Evolutionary conservation across 805 yeast genomes (phyloP).

Genomic region (Starmerella bombi): DNA sequence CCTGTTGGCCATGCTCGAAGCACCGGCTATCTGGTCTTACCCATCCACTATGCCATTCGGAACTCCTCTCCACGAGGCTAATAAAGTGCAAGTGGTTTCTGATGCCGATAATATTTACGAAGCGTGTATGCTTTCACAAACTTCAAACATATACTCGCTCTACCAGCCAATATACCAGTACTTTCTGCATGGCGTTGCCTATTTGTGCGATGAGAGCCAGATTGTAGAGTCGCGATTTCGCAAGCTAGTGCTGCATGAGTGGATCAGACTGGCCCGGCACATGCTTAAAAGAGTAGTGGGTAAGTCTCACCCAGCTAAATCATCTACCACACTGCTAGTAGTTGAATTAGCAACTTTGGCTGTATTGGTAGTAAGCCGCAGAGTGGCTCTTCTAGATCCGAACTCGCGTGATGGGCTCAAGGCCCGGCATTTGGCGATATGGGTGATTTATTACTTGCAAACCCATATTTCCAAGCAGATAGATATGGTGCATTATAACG

Average conservation of each 20-base stretch:
- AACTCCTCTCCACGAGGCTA: not conserved
- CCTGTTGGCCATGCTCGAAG: constrained; percentile 1
- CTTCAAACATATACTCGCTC: not conserved
- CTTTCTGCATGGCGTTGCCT: constrained; percentile 12
- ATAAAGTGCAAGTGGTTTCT: not conserved
- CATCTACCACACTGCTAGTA: not conserved
- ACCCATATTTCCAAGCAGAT: constrained; percentile 5
- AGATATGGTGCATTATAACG: constrained; percentile 2
- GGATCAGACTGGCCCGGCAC: constrained; percentile 9
- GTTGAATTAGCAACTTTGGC: constrained; percentile 4
- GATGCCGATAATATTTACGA: constrained; percentile 7
- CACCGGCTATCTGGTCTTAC: not conserved
- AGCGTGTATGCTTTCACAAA: not conserved
- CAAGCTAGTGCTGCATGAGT: constrained; percentile 5
- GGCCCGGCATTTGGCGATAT: constrained; percentile 3
- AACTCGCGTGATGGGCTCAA: not conserved
- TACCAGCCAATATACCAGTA: constrained; percentile 14
- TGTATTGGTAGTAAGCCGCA: not conserved
- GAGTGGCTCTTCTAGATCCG: constrained; percentile 1
- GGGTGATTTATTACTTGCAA: constrained; percentile 13
- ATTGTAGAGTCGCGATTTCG: constrained; percentile 6
- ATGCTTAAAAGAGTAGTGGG: not conserved
- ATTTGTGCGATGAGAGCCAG: constrained; percentile 14
- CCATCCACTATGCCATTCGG: not conserved
- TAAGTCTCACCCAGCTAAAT: not conserved